These are phyloP conservation scores for Podospora didyma DNA, from an alignment of 495 filamentous ascomycete genomes.

Conservation along the genomic window DNA sequence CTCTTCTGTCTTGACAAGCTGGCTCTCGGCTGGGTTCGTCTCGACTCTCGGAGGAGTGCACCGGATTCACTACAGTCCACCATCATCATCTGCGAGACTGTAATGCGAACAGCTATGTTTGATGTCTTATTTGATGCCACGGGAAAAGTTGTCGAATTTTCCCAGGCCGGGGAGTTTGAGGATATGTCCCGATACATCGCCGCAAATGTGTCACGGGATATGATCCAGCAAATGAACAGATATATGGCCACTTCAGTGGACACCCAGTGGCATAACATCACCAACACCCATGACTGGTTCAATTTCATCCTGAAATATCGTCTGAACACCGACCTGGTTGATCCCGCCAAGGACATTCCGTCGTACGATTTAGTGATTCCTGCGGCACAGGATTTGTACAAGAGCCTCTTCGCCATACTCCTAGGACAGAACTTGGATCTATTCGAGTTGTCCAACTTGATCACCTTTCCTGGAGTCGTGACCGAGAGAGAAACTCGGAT, in stretches of 20 bases:
- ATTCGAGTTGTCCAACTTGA: slow-evolving; percentile 13
- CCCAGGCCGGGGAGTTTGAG: neutral
- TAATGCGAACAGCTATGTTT: slow-evolving; percentile 27
- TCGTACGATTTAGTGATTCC: slow-evolving; percentile 14
- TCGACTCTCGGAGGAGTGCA: neutral
- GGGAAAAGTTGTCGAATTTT: slow-evolving; percentile 15
- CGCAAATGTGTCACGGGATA: neutral
- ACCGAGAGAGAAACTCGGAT: slow-evolving; percentile 25
- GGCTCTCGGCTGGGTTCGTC: slow-evolving; percentile 22
- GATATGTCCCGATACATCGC: neutral
- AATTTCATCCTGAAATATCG: slow-evolving; percentile 28
- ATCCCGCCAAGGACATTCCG: slow-evolving; percentile 25
- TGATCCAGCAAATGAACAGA: neutral
- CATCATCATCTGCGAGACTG: slow-evolving; percentile 31
- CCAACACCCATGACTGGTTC: neutral
- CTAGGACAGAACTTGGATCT: slow-evolving; percentile 26
- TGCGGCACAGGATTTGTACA: slow-evolving; percentile 21
- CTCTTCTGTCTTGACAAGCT: slow-evolving; percentile 9
- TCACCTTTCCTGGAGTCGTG: neutral
- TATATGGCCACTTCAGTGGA: neutral
- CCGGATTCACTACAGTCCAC: slow-evolving; percentile 2
- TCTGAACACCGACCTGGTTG: slow-evolving; percentile 22
- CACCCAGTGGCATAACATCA: neutral
- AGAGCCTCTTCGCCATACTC: slow-evolving; percentile 31
- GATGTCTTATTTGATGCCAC: slow-evolving; percentile 28